These are phyloP conservation scores for Dictyostelium intermedium DNA, from an alignment of 78 protist genomes.

Conservation along the genomic window DNA sequence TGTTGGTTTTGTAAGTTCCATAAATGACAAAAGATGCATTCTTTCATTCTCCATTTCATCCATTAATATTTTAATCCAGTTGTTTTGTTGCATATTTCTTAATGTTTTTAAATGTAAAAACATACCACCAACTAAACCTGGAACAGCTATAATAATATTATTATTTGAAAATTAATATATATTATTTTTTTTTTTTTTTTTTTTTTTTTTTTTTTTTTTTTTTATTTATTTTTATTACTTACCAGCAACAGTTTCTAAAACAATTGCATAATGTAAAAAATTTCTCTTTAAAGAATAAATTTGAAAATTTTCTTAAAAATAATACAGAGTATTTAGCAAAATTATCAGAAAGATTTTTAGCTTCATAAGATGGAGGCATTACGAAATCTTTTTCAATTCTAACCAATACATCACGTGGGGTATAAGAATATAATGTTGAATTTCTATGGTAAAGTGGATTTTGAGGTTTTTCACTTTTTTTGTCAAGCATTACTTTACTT, in stretches of 20 bases:
- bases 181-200: slow-evolving; percentile 73
- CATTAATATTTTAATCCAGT: slow-evolving; percentile 75
- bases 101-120: slow-evolving; percentile 90
- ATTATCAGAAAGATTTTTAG: slow-evolving; percentile 5
- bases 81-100: slow-evolving; percentile 86
- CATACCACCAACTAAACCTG: slow-evolving; percentile 91
- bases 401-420: background rate
- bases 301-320: slow-evolving; percentile 33
- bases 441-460: slow-evolving; percentile 30
- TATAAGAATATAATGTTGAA: slow-evolving; percentile 8
- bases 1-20: slow-evolving; percentile 69
- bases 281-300: slow-evolving; percentile 60
- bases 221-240: background rate
- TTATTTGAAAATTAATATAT: no score
- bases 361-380: background rate
- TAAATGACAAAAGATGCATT: slow-evolving; percentile 91
- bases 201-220: no score
- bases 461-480: background rate
- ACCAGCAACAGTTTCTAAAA: slow-evolving; percentile 69
- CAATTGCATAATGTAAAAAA: slow-evolving; percentile 61
- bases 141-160: slow-evolving; percentile 62
- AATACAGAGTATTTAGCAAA: slow-evolving; percentile 27
- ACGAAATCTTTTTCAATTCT: slow-evolving; percentile 43
- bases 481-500: background rate
- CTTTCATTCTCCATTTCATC: slow-evolving; percentile 96